A percentile compares a stretch with the other conserved stretches of the same genome.
Evolutionary conservation across 495 filamentous ascomycete genomes (phyloP).

Genomic region (Sphaerosporella brunnea): DNA sequence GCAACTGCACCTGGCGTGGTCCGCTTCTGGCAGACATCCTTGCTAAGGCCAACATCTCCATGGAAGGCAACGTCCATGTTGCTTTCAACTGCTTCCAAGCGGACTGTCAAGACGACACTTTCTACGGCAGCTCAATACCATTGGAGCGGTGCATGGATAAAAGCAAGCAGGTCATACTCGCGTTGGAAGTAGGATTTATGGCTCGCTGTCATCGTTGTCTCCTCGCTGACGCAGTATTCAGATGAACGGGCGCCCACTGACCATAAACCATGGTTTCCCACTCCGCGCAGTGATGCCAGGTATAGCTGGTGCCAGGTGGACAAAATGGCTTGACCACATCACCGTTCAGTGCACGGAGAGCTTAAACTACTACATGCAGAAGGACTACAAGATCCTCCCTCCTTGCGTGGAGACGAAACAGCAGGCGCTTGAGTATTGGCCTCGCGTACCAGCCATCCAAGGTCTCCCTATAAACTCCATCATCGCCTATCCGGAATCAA

Average conservation of each 20-base stretch:
- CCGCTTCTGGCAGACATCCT: conserved; percentile 40
- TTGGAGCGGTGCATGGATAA: conserved; percentile 33
- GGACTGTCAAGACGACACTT: conserved; percentile 36
- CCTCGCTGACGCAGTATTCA: background rate
- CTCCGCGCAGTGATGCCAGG: conserved; percentile 35
- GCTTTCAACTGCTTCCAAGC: conserved; percentile 38
- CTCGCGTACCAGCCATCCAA: conserved; percentile 30
- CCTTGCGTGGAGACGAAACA: conserved; percentile 30
- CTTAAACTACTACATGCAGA: conserved; percentile 33
- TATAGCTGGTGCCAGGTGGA: conserved; percentile 35
- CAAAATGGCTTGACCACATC: conserved; percentile 38
- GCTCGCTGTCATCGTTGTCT: background rate
- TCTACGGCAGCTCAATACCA: conserved; percentile 38
- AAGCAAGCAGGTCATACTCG: conserved; percentile 36
- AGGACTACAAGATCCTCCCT: conserved; percentile 37
- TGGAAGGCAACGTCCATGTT: conserved; percentile 30
- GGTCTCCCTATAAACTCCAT: conserved; percentile 38
- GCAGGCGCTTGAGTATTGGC: conserved; percentile 35
- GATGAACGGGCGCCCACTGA: conserved; percentile 32
- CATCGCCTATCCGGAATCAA: conserved; percentile 33
- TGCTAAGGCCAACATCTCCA: conserved; percentile 27
- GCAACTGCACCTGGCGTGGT: conserved; percentile 44
- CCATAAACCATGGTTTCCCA: conserved; percentile 34
- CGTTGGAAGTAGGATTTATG: conserved; percentile 31
- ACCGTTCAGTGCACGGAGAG: conserved; percentile 32